A percentile compares a stretch with the other conserved stretches of the same genome.
These are phyloP conservation scores for Epithemia pelagica DNA, from an alignment of 108 stramenopile species.

Conservation along the genomic window DNA sequence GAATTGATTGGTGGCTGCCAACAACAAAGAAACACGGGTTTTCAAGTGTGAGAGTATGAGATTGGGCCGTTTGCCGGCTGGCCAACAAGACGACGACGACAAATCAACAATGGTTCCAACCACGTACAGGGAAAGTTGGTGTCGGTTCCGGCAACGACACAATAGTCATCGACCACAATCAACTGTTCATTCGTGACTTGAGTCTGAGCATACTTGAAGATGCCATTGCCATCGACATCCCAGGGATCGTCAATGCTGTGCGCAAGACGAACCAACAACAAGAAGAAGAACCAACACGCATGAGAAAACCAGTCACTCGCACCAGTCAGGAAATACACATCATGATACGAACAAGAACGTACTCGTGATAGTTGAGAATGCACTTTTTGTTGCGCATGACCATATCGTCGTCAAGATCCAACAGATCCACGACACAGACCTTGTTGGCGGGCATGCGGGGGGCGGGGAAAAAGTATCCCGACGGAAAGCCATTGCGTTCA, in stretches of 20 bases:
- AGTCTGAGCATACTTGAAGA: conserved; percentile 32
- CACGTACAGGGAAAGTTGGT: conserved; percentile 30
- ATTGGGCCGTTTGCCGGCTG: background rate
- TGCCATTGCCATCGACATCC: conserved; percentile 40
- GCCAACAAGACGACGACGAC: background rate
- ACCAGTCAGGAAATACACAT: no score
- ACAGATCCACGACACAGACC: conserved; percentile 28
- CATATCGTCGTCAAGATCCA: conserved; percentile 23
- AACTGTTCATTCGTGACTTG: conserved; percentile 30
- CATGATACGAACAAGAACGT: no score
- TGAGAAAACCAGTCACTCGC: no score
- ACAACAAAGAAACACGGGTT: no score
- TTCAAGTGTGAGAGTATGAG: conserved; percentile 7
- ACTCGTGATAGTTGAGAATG: conserved; percentile 28
- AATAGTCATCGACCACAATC: conserved; percentile 38
- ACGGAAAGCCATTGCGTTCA: conserved; percentile 34
- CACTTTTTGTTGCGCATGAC: conserved; percentile 34
- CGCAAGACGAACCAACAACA: no score
- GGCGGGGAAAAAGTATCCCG: conserved; percentile 26
- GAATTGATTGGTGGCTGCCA: conserved; percentile 11
- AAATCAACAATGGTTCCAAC: conserved; percentile 18
- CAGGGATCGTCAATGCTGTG: conserved; percentile 30
- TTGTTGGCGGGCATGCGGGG: conserved; percentile 29
- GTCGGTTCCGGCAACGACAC: conserved; percentile 31
- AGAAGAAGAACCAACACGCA: no score